Evolutionary conservation across 805 yeast genomes (phyloP).

Genomic region (Yamadazyma sp.): DNA sequence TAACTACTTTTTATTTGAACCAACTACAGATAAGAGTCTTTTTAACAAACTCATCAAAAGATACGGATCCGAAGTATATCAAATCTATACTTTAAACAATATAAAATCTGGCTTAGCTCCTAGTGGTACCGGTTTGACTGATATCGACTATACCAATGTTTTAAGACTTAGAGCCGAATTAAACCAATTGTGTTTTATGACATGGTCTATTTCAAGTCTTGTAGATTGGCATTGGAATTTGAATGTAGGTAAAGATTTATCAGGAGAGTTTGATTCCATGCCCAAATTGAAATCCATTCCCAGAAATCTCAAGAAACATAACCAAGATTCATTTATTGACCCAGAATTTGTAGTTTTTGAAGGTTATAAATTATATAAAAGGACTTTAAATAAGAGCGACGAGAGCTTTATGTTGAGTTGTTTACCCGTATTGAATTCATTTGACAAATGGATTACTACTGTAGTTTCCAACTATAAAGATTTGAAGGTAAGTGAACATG

Average conservation of each 20-base stretch:
- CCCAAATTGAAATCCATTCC: conserved; percentile 15
- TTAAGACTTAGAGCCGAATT: conserved; percentile 38
- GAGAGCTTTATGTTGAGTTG: conserved; percentile 37
- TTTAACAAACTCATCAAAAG: conserved; percentile 13
- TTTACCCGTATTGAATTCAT: conserved; percentile 36
- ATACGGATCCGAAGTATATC: conserved; percentile 22
- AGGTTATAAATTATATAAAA: background rate
- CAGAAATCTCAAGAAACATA: background rate
- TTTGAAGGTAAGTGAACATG: conserved; percentile 4
- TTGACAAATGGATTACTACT: conserved; percentile 31
- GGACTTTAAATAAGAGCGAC: conserved; percentile 15
- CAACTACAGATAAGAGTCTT: conserved; percentile 17
- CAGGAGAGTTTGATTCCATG: conserved; percentile 25
- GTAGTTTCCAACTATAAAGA: conserved; percentile 14
- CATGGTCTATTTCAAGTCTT: conserved; percentile 41
- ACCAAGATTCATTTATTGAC: background rate
- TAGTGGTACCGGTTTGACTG: conserved; percentile 21
- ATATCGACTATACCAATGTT: conserved; percentile 29
- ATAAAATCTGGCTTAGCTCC: conserved; percentile 37
- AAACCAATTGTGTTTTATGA: conserved; percentile 35
- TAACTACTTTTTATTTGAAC: conserved; percentile 39
- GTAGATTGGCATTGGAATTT: conserved; percentile 36
- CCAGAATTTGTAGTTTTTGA: background rate
- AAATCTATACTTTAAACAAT: conserved; percentile 29
- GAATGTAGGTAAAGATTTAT: conserved; percentile 32